Conservation (phyloP, 2,329 filamentous ascomycete species). For the Penicillium sp. region DNA sequence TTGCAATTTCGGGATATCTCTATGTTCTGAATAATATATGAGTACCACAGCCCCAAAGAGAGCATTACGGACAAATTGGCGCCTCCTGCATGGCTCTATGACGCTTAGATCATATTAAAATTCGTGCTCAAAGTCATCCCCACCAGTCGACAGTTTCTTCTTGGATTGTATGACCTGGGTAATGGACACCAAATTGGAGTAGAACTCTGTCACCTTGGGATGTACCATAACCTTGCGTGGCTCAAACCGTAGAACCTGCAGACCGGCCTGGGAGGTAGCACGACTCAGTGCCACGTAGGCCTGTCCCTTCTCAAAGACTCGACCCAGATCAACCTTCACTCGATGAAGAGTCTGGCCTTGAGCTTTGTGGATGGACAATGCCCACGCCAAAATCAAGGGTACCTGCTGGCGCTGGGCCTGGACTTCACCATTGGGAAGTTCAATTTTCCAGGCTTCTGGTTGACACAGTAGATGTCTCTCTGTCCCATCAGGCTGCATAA, state of each 20-base stretch:
- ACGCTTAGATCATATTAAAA: conserved; percentile 54
- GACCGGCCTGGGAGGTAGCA: conserved; percentile 81
- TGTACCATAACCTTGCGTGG: conserved; percentile 93
- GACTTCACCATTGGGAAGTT: conserved; percentile 91
- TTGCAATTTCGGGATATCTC: conserved; percentile 9
- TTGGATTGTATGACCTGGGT: conserved; percentile 55
- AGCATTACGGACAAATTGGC: not conserved
- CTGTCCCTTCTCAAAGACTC: conserved; percentile 95
- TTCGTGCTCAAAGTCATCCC: conserved; percentile 35
- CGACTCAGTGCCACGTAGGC: conserved; percentile 95
- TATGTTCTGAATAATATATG: conserved; percentile 12
- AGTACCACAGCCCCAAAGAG: conserved; percentile 2
- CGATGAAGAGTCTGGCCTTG: conserved; percentile 92
- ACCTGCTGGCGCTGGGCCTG: conserved; percentile 83
- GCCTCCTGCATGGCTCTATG: conserved; percentile 10
- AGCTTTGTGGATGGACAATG: conserved; percentile 95
- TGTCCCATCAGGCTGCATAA: conserved; percentile 76
- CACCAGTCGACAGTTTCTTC: conserved; percentile 12
- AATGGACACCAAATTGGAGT: conserved; percentile 76
- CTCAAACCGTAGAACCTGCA: conserved; percentile 88
- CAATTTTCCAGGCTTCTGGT: conserved; percentile 93
- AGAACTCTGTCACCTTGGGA: conserved; percentile 81
- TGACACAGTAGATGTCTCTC: conserved; percentile 77
- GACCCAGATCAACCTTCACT: conserved; percentile 90
- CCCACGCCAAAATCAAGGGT: conserved; percentile 94